Evolutionary conservation across 306 rosid species (phyloP).

Genomic region (Cicer pinnatifidum): DNA sequence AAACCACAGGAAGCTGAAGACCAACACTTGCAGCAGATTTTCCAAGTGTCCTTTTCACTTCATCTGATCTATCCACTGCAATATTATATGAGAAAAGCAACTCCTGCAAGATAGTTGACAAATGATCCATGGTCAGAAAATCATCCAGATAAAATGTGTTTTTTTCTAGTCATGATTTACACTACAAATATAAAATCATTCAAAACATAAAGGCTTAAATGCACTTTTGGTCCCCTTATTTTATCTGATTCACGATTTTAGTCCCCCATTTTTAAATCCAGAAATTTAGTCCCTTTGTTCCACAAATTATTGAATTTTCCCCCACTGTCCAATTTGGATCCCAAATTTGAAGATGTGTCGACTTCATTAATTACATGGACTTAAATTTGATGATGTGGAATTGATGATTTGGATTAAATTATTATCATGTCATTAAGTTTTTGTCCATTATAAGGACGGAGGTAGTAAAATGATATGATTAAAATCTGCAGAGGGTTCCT

Average conservation of each 20-base stretch:
- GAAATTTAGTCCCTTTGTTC: too few species aligned
- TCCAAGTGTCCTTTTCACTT: constrained; percentile 77
- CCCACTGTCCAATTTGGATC: too few species aligned
- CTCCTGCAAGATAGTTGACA: constrained; percentile 61
- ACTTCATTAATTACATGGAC: too few species aligned
- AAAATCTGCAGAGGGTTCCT: constrained; percentile 14
- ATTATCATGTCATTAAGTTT: too few species aligned
- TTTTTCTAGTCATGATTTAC: background rate
- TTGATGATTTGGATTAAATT: too few species aligned
- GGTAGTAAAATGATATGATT: background rate
- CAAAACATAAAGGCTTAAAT: background rate
- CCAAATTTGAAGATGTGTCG: too few species aligned
- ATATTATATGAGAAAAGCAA: constrained; percentile 86
- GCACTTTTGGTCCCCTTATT: too few species aligned
- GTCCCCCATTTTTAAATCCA: too few species aligned
- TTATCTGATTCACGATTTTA: too few species aligned
- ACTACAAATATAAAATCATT: constrained; percentile 23
- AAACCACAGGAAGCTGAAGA: constrained; percentile 82
- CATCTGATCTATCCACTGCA: constrained; percentile 84
- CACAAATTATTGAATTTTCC: too few species aligned
- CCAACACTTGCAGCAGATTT: constrained; percentile 96
- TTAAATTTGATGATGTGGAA: too few species aligned
- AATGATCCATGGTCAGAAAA: constrained; percentile 23
- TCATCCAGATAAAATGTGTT: background rate
- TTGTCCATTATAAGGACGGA: too few species aligned